Evolutionary conservation across 1,284 basidiomycete species (phyloP), one percentile per base, ranked within the genome.

Genomic region (Uromyces viciae-fabae): DNA sequence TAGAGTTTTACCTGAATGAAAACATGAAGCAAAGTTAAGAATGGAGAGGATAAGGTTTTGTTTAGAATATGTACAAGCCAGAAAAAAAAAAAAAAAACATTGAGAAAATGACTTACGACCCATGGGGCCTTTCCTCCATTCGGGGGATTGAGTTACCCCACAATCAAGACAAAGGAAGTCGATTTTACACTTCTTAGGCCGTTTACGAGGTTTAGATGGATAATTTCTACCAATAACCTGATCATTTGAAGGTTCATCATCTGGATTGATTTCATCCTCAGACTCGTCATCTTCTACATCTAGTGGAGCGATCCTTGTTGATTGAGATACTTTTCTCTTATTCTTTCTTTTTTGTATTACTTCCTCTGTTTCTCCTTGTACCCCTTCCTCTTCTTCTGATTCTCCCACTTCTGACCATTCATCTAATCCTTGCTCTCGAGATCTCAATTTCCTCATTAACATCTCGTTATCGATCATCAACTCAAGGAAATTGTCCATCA

Each of bases 161-260:
- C 85, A 85, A 79, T 85, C 84, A 3, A 84, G 84, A 79, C 85
- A 85, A 64, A 85, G 84, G 62, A 84, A 83, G 73, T 85, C 85
- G 28, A 82, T 83, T 1, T 69, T n/a, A 40, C 66, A 42, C 28
- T 69, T 69, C 7, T 64, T 64, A 17, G 66, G 8, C 1, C 66
- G 66, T 2, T 25, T 42, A 84, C 83, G 43, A 84, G 83, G 64
- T 46, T 36, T 31, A 31, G 38, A 1, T 43, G 33, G 11, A 14
- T 68, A 68, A 33, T 33, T 38, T 31, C 14, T 68, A 33, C 36
- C 64, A 15, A 25, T 62, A 33, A 62, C 58, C 22, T 11, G 46
- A 49, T 11, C 46, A 22, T 46, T 42, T 22, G 66, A 46, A 22
- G 66, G 40, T 9, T 69, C 40, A 2, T 17, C 15, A 49, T 49